Conservation (phyloP, 2,329 filamentous ascomycete genomes). For the Paecilomyces sp. region DNA sequence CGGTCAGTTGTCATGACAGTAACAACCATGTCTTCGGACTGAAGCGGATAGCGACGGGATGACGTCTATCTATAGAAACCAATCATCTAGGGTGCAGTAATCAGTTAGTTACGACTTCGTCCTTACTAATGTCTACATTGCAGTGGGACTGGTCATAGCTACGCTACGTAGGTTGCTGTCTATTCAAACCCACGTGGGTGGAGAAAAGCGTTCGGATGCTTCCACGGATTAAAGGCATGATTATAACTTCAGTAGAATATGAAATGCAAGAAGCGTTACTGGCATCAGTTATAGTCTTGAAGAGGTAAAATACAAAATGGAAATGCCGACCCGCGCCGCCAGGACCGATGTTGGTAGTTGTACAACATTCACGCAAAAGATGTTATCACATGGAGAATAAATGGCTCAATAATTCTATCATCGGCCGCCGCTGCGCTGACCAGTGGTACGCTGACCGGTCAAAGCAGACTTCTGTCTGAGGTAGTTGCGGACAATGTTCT, state of each 20-base stretch:
- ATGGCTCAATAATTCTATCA: background rate
- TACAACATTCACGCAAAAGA: background rate
- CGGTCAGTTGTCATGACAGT: background rate
- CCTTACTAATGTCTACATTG: background rate
- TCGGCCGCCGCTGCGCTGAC: background rate
- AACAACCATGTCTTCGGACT: background rate
- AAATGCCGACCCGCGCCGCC: background rate
- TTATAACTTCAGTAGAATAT: background rate
- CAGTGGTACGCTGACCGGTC: slow-evolving; percentile 16
- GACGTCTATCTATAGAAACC: background rate
- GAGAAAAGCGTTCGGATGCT: background rate
- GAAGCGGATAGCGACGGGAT: background rate
- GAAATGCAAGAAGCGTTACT: background rate
- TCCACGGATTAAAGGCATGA: background rate
- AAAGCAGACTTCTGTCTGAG: slow-evolving; percentile 46
- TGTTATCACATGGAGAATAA: background rate
- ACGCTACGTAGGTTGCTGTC: background rate
- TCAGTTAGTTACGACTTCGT: background rate
- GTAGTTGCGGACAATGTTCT: slow-evolving; percentile 67
- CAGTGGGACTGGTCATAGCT: background rate
- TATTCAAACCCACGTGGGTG: background rate
- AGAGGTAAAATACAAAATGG: background rate
- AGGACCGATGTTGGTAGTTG: background rate
- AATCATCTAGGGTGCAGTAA: no score
- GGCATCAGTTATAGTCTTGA: background rate